These are phyloP conservation scores for Globisporangium spinosum DNA, from an alignment of 352 stramenopile genomes.

Conservation along the genomic window DNA sequence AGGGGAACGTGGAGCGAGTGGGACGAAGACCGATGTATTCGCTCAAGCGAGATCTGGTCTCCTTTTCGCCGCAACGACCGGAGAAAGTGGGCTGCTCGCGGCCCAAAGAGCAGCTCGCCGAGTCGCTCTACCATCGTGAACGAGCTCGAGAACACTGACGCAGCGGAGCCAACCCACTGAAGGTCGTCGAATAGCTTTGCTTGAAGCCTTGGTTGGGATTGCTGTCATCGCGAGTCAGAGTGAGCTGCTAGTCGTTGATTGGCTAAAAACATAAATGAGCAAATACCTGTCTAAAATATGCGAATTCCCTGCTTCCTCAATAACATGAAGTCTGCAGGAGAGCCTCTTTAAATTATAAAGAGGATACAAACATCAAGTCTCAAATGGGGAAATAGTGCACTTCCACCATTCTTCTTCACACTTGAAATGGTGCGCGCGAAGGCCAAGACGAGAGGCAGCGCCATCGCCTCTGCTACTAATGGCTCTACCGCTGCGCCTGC, in stretches of 20 bases:
- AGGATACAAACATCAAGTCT: not conserved
- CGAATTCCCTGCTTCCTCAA: not conserved
- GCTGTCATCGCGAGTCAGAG: too few species aligned
- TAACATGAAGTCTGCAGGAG: not conserved
- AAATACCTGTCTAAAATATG: not conserved
- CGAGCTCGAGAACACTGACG: not conserved
- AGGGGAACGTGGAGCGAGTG: not conserved
- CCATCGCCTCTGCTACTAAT: not conserved
- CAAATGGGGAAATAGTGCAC: not conserved
- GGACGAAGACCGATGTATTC: not conserved
- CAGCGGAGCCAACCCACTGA: too few species aligned
- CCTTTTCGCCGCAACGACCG: not conserved
- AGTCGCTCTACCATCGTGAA: not conserved
- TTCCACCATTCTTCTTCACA: not conserved
- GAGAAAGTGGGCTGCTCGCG: not conserved
- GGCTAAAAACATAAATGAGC: not conserved
- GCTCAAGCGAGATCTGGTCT: not conserved
- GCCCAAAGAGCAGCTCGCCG: not conserved
- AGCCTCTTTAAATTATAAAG: not conserved
- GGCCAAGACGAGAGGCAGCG: conserved; percentile 13
- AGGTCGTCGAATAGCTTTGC: too few species aligned
- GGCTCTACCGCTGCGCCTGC: not conserved
- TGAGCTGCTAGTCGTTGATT: not conserved
- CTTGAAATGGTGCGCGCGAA: conserved; percentile 7
- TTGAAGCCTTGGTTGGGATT: too few species aligned